Conservation (phyloP, 495 filamentous ascomycete species). For the Penicillium atrosanguineum region DNA sequence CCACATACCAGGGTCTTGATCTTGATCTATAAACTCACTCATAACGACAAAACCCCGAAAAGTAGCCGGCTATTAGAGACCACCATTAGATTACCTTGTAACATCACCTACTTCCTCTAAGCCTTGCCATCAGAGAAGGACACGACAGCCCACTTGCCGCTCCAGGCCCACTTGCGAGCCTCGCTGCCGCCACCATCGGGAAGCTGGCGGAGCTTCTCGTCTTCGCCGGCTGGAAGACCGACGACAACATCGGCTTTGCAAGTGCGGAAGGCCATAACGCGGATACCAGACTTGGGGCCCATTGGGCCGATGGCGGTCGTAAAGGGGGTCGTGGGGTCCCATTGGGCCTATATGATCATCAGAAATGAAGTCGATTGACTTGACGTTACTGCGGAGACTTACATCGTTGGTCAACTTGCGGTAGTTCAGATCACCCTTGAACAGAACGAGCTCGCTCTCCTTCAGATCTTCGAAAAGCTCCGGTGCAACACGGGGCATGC, state of each 20-base stretch:
- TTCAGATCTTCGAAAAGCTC: conserved; percentile 75
- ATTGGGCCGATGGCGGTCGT: conserved; percentile 81
- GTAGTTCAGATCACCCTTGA: conserved; percentile 97
- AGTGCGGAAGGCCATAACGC: conserved; percentile 81
- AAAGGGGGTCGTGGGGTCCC: conserved; percentile 88
- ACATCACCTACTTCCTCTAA: conserved; percentile 12
- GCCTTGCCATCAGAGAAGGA: conserved; percentile 78
- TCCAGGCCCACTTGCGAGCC: conserved; percentile 92
- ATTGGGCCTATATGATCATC: conserved; percentile 56
- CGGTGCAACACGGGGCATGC: conserved; percentile 66
- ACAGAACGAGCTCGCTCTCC: conserved; percentile 82
- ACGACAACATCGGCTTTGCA: conserved; percentile 96
- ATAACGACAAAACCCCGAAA: background rate
- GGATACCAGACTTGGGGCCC: conserved; percentile 74
- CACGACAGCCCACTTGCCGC: conserved; percentile 93
- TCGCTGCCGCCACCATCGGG: conserved; percentile 68
- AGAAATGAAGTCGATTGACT: background rate
- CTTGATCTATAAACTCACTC: background rate
- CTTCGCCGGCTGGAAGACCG: conserved; percentile 74
- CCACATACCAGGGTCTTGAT: background rate
- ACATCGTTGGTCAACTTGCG: conserved; percentile 87
- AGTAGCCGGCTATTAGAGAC: background rate
- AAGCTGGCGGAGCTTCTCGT: conserved; percentile 69
- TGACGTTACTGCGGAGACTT: conserved; percentile 34
- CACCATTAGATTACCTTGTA: background rate